Conservation (phyloP, 1,139 yeast genomes). For the Sugiyamaella japonica region DNA sequence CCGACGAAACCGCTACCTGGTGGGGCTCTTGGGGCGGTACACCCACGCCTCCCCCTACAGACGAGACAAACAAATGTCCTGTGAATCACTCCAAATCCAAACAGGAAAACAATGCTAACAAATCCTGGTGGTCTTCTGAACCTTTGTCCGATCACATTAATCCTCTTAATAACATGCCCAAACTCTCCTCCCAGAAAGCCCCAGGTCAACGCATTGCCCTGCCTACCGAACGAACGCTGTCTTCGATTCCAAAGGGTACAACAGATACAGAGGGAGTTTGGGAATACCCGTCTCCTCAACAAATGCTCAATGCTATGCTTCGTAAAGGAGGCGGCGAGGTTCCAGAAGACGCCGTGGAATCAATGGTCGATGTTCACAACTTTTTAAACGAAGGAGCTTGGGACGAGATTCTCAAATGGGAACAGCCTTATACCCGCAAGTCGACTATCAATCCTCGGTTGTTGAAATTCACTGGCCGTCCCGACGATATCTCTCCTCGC, state of each 20-base stretch:
- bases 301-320: slow-evolving; percentile 96
- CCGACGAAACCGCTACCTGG: slow-evolving; percentile 22
- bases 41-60: too few species aligned
- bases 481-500: slow-evolving; percentile 84
- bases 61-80: slow-evolving; percentile 52
- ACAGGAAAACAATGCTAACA: slow-evolving; percentile 9
- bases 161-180: slow-evolving; percentile 91
- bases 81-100: slow-evolving; percentile 42
- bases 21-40: slow-evolving; percentile 21
- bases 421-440: slow-evolving; percentile 54
- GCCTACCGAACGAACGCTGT: slow-evolving; percentile 80
- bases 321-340: slow-evolving; percentile 84
- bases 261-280: slow-evolving; percentile 68
- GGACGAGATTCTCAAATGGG: slow-evolving; percentile 95
- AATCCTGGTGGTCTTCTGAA: slow-evolving; percentile 43
- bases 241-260: slow-evolving; percentile 85
- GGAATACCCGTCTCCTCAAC: slow-evolving; percentile 99
- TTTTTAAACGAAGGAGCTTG: slow-evolving; percentile 97
- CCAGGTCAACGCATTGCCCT: slow-evolving; percentile 79
- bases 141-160: slow-evolving; percentile 53
- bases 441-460: slow-evolving; percentile 69
- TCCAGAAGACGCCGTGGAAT: slow-evolving; percentile 93
- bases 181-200: slow-evolving; percentile 61
- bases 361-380: slow-evolving; percentile 97
- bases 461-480: slow-evolving; percentile 86